Percentiles rank a stretch among this genome's conserved stretches.
These are phyloP conservation scores for Suhomyces sp. DNA, from an alignment of 805 yeast species.

Conservation along the genomic window DNA sequence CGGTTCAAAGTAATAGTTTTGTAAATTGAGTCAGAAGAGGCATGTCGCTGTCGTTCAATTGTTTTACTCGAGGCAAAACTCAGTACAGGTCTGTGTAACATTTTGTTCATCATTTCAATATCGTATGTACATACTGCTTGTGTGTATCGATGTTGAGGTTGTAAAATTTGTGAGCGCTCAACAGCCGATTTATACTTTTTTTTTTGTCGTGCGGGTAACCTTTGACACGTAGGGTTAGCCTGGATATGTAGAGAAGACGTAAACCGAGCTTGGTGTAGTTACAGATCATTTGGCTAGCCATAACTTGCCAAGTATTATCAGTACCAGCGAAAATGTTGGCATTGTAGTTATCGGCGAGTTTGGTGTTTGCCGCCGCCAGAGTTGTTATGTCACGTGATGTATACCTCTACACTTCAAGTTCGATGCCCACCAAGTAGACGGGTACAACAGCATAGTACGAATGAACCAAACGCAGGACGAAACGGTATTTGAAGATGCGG, in stretches of 20 bases:
- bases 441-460: not conserved
- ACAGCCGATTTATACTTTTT: not conserved
- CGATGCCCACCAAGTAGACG: not conserved
- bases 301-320: too few relatives aligned
- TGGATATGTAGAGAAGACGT: not conserved
- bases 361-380: too few relatives aligned
- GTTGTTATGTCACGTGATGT: too few relatives aligned
- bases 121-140: conserved; percentile 4
- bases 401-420: too few relatives aligned
- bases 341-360: too few relatives aligned
- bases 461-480: conserved; percentile 4
- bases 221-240: not conserved
- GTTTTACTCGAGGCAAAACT: conserved; percentile 17
- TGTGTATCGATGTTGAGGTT: not conserved
- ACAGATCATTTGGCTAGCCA: not conserved
- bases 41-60: conserved; percentile 18
- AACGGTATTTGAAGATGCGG: conserved; percentile 14
- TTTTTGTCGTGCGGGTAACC: not conserved
- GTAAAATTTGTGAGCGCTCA: not conserved
- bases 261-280: too few relatives aligned
- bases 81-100: conserved; percentile 61
- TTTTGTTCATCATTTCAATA: conserved; percentile 29
- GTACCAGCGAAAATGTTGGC: too few relatives aligned
- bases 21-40: conserved; percentile 14
- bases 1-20: not conserved